Base-by-base conservation (phyloP, 768 basidiomycete genomes). In the Austroboletus festivus region DNA sequence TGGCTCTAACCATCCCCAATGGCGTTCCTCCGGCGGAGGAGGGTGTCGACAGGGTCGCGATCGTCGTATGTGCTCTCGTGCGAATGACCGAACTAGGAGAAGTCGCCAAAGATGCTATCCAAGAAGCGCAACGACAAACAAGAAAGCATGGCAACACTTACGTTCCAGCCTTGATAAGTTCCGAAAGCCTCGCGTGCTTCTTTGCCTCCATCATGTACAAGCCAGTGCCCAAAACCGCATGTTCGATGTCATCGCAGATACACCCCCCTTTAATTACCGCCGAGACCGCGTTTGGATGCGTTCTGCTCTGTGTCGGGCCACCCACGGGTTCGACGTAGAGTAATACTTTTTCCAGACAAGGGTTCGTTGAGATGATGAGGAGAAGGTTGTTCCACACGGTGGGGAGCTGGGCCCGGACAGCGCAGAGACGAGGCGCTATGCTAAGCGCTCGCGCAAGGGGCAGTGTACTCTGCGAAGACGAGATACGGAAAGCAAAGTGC, bases 1-100 rank as follows among this genome's bases (percentile, higher is more conserved):
- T 78, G 48, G 78, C 79, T 20, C 88, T 86, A 55, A 82, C 88
- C 51, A 83, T 61, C 24, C 71, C 74, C 75, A 86, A 50, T 16
- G 56, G 61, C 39, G 59, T 57, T 9, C 61, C 48, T 12, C 61
- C 43, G 1, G 43, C 11, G 33, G 59, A 44, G 33, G 59, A 44
- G 9, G 47, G 42, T 21, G 53, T 50, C 15, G 63, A 49, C 21
- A 55, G 19, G 12, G 47, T 53, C 13, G 54, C 50, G 42, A 61
- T 50, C 53, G 68, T 61, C 19, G 70, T 72, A 19, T 69, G 65
- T 6, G 71, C 70, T 21, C 71, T 58, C 11, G 67, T 68, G 39
- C 70, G 71, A 47, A 71, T 54, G 22, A 73, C 56, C 10, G 55
- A 56, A n/a, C 71, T 71, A 35, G 31, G 37, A 31, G 19, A 38